phyloP scores from a whole-genome alignment of 1,139 yeast species.

The Zygotorulaspora mrakii region DNA sequence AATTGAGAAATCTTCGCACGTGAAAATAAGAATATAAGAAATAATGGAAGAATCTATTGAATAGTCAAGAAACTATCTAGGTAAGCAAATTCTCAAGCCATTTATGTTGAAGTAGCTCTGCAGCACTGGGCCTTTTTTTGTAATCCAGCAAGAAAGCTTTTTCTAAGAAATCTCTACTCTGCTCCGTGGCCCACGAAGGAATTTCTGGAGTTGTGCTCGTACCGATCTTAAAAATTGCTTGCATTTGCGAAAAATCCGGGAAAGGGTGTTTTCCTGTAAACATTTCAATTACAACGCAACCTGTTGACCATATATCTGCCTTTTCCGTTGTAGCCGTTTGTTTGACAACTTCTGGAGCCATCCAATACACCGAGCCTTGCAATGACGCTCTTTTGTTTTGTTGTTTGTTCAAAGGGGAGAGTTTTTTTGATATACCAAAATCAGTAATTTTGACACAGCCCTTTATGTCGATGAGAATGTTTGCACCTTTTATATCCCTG shows the following conservation, averaged over 20 bases:
- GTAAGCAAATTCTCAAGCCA: constrained; percentile 31
- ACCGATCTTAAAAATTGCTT: constrained; percentile 90
- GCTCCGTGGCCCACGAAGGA: constrained; percentile 72
- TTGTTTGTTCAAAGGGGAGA: constrained; percentile 35
- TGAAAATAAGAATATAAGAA: not conserved
- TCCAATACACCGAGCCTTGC: constrained; percentile 96
- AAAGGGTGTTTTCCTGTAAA: constrained; percentile 92
- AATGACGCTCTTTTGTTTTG: constrained; percentile 66
- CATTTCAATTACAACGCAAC: constrained; percentile 89
- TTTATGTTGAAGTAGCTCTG: constrained; percentile 57
- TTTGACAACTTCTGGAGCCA: constrained; percentile 97
- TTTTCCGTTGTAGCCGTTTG: constrained; percentile 84
- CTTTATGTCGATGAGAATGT: constrained; percentile 80
- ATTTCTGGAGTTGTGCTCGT: constrained; percentile 72
- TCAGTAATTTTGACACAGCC: constrained; percentile 92
- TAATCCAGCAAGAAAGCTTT: constrained; percentile 74
- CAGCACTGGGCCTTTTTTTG: constrained; percentile 68
- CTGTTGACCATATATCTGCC: constrained; percentile 95
- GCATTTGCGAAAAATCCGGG: constrained; percentile 93
- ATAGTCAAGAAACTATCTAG: not conserved
- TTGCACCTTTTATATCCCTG: constrained; percentile 91
- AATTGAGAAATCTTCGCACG: not conserved
- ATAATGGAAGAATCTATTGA: not conserved
- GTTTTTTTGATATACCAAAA: constrained; percentile 85
- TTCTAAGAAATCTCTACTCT: constrained; percentile 61